Base-by-base conservation (phyloP, 345 rosid genomes). In the Boechera divaricarpa region DNA sequence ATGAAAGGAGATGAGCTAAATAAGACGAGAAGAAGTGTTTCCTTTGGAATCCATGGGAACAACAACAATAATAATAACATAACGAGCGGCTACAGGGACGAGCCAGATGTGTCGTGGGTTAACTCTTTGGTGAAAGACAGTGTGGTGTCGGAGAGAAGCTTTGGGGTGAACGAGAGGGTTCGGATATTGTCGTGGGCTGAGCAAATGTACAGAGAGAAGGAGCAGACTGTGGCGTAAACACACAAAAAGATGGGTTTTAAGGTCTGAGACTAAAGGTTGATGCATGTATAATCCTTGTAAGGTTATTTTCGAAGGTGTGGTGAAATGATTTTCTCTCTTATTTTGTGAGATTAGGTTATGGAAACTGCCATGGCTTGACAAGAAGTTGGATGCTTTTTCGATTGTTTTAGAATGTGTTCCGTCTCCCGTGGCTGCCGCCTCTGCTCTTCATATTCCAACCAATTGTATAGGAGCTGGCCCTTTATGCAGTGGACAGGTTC, bases 51-150 rank as follows among this genome's bases (percentile, higher is more conserved):
- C 62, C 87, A 87, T 16, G 85, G 89, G 81, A 89, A 80, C 77
- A 82, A 53, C 28, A 41, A 79, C 48, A 36, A 82, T n/a, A 66
- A 61, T 10, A 41, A 41, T 41, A 41, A 10, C 44, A 53, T 41
- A 85, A 63, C 49, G 1, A 77, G 77, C 57, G 81, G 60, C 0
- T 78, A 78, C 63, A 78, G 81, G 29, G 77, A 83, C 7, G 99
- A 92, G 81, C 98, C 97, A 24, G 99, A 95, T 70, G 90, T 92
- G 41, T 92, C 99, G 2, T 95, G 99, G 99, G 98, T 94, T 65
- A 79, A 82, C 82, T 85, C 97, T 24, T 69, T 92, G 81, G 97
- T 94, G 33, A 92, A 88, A 83, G 98, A 94, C 44, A 78, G 9
- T 67, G 81, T 59, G 2, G 73, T 58, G 57, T 16, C 70, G 0